Base-by-base conservation (phyloP, 2,329 filamentous ascomycete species). In the Immersiporthe knoxdaviesiana region DNA sequence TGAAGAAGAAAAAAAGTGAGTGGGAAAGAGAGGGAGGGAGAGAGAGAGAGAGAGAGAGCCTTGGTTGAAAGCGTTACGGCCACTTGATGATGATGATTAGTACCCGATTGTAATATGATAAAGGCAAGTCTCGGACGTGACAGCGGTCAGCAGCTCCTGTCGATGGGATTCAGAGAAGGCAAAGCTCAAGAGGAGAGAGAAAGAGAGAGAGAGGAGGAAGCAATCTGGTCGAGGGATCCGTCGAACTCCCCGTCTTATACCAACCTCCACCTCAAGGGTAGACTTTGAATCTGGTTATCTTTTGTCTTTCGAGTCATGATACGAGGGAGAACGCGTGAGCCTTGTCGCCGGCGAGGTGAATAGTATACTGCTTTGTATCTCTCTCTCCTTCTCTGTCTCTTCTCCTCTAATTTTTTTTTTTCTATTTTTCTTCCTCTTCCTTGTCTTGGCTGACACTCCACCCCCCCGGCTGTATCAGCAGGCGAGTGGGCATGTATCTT, bases 381-480 rank as follows among this genome's bases (percentile, higher is more conserved):
- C 30, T 16, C 7, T 56, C 24, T 27, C 52, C 10, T 11, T n/a
- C 18, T 30, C 12, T 56, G 24, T 14, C 52, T 24, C 18, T 47
- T 18, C 24, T 27, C 27, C 50, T 54, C 30, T 54, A 16, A 21
- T 18, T 21, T 44, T 18, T 21, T 44, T 21, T 18, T 6, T 16
- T n/a, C n/a, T n/a, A n/a, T n/a, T n/a, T 47, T 47, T 21, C 2
- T 21, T n/a, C 21, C 21, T 56, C 27, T 18, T 56, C 52, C 52
- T 32, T 56, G 52, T 32, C 52, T 56, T 32, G 24, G 16, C 52
- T 18, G 27, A 30, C n/a, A n/a, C 59, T 16, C 44, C 41, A 16
- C n/a, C n/a, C n/a, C n/a, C n/a, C n/a, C n/a, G n/a, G n/a, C 41
- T 12, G 39, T 47, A 59, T 59, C 37, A 44, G 63, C 39, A 63